phyloP scores from a whole-genome alignment of 257 asterid genomes.

The Przewalskia tangutica region DNA sequence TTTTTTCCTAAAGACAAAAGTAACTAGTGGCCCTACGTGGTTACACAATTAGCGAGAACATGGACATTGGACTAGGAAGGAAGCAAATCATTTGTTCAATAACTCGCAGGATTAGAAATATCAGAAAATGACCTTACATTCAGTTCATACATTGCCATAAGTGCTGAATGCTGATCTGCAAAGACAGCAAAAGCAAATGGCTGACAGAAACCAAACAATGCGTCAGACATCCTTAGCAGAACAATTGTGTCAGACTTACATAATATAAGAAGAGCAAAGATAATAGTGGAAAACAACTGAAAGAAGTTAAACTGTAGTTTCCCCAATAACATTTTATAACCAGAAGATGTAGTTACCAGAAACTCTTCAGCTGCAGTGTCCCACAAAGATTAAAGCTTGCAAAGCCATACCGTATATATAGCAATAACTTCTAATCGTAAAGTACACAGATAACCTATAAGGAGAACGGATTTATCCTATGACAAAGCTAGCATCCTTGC shows the following conservation, averaged over 20 bases:
- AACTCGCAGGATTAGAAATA: neutral
- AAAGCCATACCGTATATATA: neutral
- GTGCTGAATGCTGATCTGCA: constrained; percentile 79
- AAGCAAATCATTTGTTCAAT: neutral
- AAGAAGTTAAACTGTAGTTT: neutral
- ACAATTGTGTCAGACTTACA: neutral
- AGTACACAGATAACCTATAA: neutral
- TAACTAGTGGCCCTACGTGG: neutral
- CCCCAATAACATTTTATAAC: neutral
- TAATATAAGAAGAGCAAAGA: neutral
- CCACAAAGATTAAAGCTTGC: neutral
- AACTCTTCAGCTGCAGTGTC: neutral
- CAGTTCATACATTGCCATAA: constrained; percentile 74
- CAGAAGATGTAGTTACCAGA: neutral
- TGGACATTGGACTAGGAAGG: neutral
- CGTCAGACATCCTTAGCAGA: constrained; percentile 1
- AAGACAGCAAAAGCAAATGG: constrained; percentile 98
- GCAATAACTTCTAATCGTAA: neutral
- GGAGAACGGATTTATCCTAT: neutral
- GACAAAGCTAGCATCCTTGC: neutral
- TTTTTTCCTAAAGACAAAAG: neutral
- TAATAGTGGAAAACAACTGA: neutral
- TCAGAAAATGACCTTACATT: constrained; percentile 57
- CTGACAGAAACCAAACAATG: constrained; percentile 30
- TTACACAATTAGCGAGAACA: neutral